phyloP scores from a whole-genome alignment of 805 yeast genomes.

The Jamesozyma rosinii region DNA sequence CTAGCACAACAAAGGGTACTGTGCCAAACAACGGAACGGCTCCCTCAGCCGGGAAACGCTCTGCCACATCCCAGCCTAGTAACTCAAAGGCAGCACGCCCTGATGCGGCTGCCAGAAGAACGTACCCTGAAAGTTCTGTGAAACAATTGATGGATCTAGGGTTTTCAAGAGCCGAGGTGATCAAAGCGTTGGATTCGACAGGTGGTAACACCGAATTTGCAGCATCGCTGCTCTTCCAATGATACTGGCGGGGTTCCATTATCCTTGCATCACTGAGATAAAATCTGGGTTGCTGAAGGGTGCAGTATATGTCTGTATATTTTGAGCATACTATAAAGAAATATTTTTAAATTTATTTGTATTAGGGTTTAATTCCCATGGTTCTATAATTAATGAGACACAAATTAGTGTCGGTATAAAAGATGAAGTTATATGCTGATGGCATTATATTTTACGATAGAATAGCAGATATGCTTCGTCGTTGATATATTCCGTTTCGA shows the following conservation, averaged over 20 bases:
- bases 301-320: too few species aligned
- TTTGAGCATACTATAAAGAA: too few species aligned
- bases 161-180: constrained; percentile 54
- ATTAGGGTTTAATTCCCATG: too few species aligned
- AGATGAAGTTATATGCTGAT: too few species aligned
- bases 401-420: too few species aligned
- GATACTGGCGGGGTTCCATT: neutral
- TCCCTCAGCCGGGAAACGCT: too few species aligned
- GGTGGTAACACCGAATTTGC: constrained; percentile 80
- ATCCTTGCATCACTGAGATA: neutral
- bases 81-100: neutral
- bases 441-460: constrained; percentile 33
- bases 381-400: too few species aligned
- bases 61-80: neutral
- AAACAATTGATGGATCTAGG: constrained; percentile 57
- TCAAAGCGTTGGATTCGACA: constrained; percentile 54
- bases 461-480: constrained; percentile 77
- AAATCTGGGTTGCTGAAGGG: too few species aligned
- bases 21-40: too few species aligned
- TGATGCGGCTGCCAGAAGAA: neutral
- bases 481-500: constrained; percentile 47
- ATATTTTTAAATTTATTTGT: too few species aligned
- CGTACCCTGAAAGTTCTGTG: constrained; percentile 32
- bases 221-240: constrained; percentile 59
- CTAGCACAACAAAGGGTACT: neutral